Base-by-base conservation (phyloP, 805 yeast species). In the Starmera caribaea region DNA sequence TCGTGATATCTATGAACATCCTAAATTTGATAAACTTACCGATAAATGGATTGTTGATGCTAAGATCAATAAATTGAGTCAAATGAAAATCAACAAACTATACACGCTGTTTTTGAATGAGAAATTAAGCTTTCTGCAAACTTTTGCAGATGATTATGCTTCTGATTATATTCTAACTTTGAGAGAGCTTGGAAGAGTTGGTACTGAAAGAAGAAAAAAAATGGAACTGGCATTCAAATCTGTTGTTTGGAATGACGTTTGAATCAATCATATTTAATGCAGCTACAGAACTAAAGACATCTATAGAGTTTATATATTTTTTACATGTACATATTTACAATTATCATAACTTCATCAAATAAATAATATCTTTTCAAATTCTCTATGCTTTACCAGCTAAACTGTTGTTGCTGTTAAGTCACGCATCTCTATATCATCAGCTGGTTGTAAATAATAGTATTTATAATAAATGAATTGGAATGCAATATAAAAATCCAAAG, bases 401-500 rank as follows among this genome's bases (percentile, higher is more conserved):
- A n/a, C n/a, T n/a, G n/a, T 7, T 4, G 24, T 21, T 21, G 24
- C 24, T 21, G 24, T 30, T 5, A 43, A n/a, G 4, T 42, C 43
- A 16, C 40, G 39, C 32, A 47, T 26, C 31, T 47, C 47, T 13
- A 47, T 34, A 4, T 29, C 17, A 15, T 36, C 36, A 5, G 37
- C 32, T 8, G 32, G 34, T 8, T 32, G 36, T 2, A 35, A 16
- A 43, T 59, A 63, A 35, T 60, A 60, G 42, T 57, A 66, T 49
- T 69, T 76, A 58, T 76, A 84, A 55, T 80, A 74, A 38, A 84
- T 62, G 54, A 76, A 85, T 54, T 82, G 94, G 37, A 69, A 78
- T 8, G 84, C 82, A 41, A 86, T 82, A 45, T 78, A 70, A 33
- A 83, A 61, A 55, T 86, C 92, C 43, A 86, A 65, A 16, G 72